phyloP scores from a whole-genome alignment of 1,284 basidiomycete genomes.

The Sporisorium sorghi region DNA sequence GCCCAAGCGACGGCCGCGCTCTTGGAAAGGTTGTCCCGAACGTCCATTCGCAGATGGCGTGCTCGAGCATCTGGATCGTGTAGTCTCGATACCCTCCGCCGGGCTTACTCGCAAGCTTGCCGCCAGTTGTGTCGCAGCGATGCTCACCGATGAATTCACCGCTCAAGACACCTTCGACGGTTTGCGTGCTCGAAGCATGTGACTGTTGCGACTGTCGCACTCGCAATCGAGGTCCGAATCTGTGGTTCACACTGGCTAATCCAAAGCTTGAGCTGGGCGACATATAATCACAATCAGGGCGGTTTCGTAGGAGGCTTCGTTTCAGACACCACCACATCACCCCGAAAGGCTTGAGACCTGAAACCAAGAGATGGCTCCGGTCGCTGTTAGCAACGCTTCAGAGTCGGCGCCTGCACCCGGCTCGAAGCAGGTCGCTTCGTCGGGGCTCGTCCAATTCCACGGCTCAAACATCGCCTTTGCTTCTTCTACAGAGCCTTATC shows the following conservation, averaged over 20 bases:
- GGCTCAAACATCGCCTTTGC: conserved; percentile 20
- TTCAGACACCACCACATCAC: neutral
- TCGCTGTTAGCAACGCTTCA: conserved; percentile 19
- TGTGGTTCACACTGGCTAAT: conserved; percentile 1
- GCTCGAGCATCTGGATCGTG: conserved; percentile 11
- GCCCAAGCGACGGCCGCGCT: neutral
- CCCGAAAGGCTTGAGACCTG: neutral
- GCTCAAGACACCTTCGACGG: conserved; percentile 1
- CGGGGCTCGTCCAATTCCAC: neutral
- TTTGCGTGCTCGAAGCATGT: conserved; percentile 12
- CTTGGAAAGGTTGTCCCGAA: conserved; percentile 27
- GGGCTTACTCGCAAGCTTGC: neutral
- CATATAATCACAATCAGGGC: neutral
- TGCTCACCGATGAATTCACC: neutral
- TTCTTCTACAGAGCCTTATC: conserved; percentile 21
- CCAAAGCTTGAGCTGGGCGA: neutral
- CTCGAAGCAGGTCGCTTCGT: conserved; percentile 18
- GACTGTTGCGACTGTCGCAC: neutral
- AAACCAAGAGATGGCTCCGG: conserved; percentile 25
- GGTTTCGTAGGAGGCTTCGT: neutral
- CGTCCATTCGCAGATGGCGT: conserved; percentile 23
- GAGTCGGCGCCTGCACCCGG: neutral
- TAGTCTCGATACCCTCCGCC: neutral
- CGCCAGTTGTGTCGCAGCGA: neutral
- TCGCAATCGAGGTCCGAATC: neutral